phyloP scores from a whole-genome alignment of 2,329 filamentous ascomycete species.

The Paecilomyces formosus region DNA sequence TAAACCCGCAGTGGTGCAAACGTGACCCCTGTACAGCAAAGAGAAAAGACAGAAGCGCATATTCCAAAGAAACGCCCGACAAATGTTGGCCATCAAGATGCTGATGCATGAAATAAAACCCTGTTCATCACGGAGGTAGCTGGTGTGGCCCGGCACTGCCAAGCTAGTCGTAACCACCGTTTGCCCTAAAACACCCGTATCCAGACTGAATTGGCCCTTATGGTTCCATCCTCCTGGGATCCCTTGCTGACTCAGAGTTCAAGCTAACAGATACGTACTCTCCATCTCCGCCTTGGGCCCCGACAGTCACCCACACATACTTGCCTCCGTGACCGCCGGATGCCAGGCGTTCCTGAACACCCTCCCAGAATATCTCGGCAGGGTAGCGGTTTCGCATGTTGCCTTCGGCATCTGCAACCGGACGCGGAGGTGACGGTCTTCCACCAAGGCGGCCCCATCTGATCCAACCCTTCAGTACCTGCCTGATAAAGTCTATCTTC shows the following conservation, averaged over 20 bases:
- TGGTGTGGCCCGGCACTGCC: not conserved
- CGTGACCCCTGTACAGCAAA: not conserved
- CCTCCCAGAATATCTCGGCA: slow-evolving; percentile 33
- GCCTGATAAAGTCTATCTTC: slow-evolving; percentile 35
- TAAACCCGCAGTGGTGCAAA: not conserved
- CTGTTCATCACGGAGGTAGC: not conserved
- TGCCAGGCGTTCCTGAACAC: slow-evolving; percentile 31
- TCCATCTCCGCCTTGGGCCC: slow-evolving; percentile 40
- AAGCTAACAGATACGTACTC: slow-evolving; percentile 33
- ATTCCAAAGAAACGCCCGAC: not conserved
- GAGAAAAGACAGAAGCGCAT: not conserved
- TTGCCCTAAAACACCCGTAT: not conserved
- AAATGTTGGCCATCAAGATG: not conserved
- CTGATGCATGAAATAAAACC: not conserved
- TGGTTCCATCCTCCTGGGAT: not conserved
- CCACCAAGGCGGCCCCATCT: slow-evolving; percentile 30
- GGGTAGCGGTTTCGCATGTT: slow-evolving; percentile 6
- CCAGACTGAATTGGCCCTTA: not conserved
- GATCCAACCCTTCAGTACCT: slow-evolving; percentile 35
- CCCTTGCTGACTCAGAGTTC: slow-evolving; percentile 10
- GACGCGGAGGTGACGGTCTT: slow-evolving; percentile 12
- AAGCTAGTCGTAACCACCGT: not conserved
- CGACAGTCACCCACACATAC: slow-evolving; percentile 46
- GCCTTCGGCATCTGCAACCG: slow-evolving; percentile 7
- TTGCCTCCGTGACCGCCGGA: slow-evolving; percentile 40